A percentile compares a stretch with the other conserved stretches of the same genome.
Conservation (phyloP, 176 grass and related monocot genomes). For the Ensete ventricosum region DNA sequence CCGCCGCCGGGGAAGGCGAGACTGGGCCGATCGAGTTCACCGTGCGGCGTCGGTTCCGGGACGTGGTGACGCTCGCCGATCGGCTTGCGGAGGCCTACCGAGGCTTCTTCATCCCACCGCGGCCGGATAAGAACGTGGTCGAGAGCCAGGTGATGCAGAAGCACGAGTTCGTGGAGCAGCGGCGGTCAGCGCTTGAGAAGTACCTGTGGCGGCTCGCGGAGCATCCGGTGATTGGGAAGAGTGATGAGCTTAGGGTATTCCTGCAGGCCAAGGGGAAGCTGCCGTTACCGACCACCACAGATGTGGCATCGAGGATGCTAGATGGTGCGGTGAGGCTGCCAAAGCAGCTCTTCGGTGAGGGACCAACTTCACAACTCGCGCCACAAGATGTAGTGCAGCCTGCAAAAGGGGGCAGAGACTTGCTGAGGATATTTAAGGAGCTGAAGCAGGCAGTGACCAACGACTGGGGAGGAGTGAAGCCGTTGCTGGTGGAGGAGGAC, state of each 20-base stretch:
- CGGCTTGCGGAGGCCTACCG: conserved; percentile 80
- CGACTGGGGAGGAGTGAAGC: conserved; percentile 73
- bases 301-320: conserved; percentile 80
- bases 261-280: conserved; percentile 80
- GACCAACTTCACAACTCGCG: conserved; percentile 19
- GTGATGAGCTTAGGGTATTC: conserved; percentile 85
- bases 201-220: conserved; percentile 74
- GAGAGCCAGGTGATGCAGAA: conserved; percentile 98
- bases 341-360: conserved; percentile 60
- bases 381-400: conserved; percentile 91
- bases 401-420: conserved; percentile 84
- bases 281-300: conserved; percentile 67
- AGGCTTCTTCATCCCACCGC: conserved; percentile 69
- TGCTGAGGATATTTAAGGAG: conserved; percentile 92
- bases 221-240: conserved; percentile 64
- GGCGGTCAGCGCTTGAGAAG: conserved; percentile 53
- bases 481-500: conserved; percentile 77
- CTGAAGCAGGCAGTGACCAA: conserved; percentile 68
- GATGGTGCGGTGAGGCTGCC: conserved; percentile 75
- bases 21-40: conserved; percentile 5
- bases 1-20: conserved; percentile 15
- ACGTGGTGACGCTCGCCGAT: conserved; percentile 88
- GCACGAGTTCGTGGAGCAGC: conserved; percentile 77
- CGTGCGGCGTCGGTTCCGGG: conserved; percentile 86
- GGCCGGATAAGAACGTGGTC: conserved; percentile 86